Base-by-base conservation (phyloP, 495 filamentous ascomycete species). In the Neurospora sp. region DNA sequence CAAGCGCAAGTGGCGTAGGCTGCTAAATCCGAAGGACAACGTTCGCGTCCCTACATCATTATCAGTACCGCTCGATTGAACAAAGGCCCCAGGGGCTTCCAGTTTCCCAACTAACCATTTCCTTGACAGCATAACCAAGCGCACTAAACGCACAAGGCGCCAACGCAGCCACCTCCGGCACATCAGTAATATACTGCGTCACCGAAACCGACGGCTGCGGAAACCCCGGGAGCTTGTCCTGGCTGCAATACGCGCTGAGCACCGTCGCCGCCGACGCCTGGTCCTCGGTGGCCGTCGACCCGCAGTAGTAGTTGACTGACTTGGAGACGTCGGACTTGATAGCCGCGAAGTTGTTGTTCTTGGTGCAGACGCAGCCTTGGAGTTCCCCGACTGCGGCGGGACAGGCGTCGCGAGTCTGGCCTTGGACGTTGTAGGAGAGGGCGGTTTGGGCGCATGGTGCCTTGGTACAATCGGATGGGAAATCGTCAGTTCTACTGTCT, bases 351-450 rank as follows among this genome's bases (percentile, higher is more conserved):
- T 84, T 84, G 59, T 81, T 78, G 76, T 85, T 82, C 73, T 87
- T 84, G 69, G 84, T 84, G 76, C 86, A 87, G 39, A 85, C 79
- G 44, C 86, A 87, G 10, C 79, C 82, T 74, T 85, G 83, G 1
- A 87, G 80, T 11, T 80, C 81, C 1, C 81, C 78, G 10, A 79
- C 80, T 22, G 71, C 78, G 14, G 81, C 70, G 14, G 84, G 84
- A 53, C 86, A 87, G 41, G 77, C 74, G 39, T 79, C 70, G 42
- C 76, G 69, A 3, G 86, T 86, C 53, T 80, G 78, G n/a, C 72
- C 20, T 73, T 83, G 77, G 71, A 87, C 76, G 66, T 81, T 79
- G 66, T 81, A 82, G 5, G 78, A 81, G 16, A 87, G 31, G 35
- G 83, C 85, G 1, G 70, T 72, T 38, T 79, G 77, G 12, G 82